Evolutionary conservation across 495 filamentous ascomycete genomes (phyloP).

Genomic region (Hyaloscypha finlandica): DNA sequence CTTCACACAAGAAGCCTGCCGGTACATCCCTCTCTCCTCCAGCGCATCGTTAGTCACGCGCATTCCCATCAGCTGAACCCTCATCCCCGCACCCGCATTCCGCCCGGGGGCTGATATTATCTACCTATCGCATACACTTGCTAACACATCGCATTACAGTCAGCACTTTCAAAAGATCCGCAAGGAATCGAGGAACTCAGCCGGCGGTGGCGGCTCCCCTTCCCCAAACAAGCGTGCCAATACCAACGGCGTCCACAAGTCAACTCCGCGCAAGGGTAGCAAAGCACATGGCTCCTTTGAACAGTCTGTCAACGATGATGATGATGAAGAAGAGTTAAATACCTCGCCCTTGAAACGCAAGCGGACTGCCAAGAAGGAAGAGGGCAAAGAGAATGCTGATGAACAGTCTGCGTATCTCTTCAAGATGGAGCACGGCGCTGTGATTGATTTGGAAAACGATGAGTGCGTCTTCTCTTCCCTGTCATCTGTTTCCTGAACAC

Average conservation of each 20-base stretch:
- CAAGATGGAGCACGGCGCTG: conserved; percentile 16
- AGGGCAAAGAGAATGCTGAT: background rate
- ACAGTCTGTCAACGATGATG: background rate
- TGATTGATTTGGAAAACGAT: conserved; percentile 16
- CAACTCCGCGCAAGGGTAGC: background rate
- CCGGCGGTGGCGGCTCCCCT: conserved; percentile 1
- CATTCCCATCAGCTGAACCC: background rate
- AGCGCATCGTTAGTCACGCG: conserved; percentile 4
- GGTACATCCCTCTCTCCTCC: conserved; percentile 31
- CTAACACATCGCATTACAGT: conserved; percentile 21
- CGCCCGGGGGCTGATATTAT: conserved; percentile 5
- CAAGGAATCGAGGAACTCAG: conserved; percentile 37
- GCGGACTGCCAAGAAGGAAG: conserved; percentile 6
- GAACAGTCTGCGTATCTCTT: conserved; percentile 11
- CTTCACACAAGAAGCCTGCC: conserved; percentile 38
- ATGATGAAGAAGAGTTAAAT: conserved; percentile 17
- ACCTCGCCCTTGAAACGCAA: background rate
- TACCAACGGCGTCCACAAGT: conserved; percentile 17
- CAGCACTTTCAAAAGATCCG: conserved; percentile 34
- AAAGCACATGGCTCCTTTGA: conserved; percentile 11
- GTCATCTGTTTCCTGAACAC: background rate
- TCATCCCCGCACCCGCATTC: background rate
- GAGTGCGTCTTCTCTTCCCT: conserved; percentile 6
- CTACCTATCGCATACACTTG: background rate
- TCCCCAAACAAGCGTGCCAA: conserved; percentile 14